Base-by-base conservation (phyloP, 176 grass and related monocot genomes). In the Eragrostis curvula region DNA sequence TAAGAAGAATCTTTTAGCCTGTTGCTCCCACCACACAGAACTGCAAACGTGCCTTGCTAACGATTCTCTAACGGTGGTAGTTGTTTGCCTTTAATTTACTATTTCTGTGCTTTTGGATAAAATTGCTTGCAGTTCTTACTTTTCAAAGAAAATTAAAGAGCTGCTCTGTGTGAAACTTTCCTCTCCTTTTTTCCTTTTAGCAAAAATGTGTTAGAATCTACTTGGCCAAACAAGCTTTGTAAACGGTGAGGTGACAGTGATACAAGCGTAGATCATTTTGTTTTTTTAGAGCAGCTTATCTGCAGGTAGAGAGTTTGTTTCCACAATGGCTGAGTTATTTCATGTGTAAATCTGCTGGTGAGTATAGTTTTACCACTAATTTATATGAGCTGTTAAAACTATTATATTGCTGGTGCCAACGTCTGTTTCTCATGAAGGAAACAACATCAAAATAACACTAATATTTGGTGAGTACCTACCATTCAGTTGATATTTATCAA, bases 331-430 rank as follows among this genome's bases (percentile, higher is more conserved):
- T 44, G 36, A 88, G 55, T 70, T 78, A 72, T 56, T 58, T 18
- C 50, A 52, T 82, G 80, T 60, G 8, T 83, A 83, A 74, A 66
- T 83, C 73, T 7, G 6, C 73, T 88, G 73, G 80, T 88, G 68
- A 83, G 58, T 81, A 67, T 78, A 83, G 74, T 40, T 58, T 72
- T 51, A 46, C 50, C 65, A 30, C 79, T 79, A 49, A 40, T 81
- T 68, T 78, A 36, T 36, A 14, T 78, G 56, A 65, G 51, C 65
- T 77, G 23, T 63, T 80, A 62, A 67, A 53, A n/a, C 44, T 78
- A 83, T 53, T 64, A 70, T 78, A 83, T 53, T 64, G 78, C 36
- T 53, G 46, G 25, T 83, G 45, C 56, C 44, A 70, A 59, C 39
- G 71, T 71, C 13, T 76, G 59, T 52, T 69, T 74, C 80, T 72